phyloP scores from a whole-genome alignment of 2,329 filamentous ascomycete species.

The Calonectria hawksworthii region DNA sequence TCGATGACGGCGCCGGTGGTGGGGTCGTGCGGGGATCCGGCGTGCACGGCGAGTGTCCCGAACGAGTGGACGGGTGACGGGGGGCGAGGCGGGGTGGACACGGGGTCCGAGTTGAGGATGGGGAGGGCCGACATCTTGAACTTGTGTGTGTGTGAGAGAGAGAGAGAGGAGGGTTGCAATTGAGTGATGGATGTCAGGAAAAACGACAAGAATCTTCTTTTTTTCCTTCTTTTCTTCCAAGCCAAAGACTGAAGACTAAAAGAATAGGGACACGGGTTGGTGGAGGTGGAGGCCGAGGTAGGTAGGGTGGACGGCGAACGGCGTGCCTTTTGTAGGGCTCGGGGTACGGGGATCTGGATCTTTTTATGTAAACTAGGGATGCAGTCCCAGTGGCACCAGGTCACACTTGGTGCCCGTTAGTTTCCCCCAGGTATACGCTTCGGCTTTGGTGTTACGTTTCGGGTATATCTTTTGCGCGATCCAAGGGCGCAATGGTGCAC shows the following conservation, averaged over 20 bases:
- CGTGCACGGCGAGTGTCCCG: conserved; percentile 95
- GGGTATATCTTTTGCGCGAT: conserved; percentile 42
- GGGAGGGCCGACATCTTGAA: conserved; percentile 37
- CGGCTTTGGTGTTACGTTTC: conserved; percentile 15
- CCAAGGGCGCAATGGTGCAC: conserved; percentile 27
- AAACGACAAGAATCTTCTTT: not conserved
- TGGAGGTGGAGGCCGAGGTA: conserved; percentile 30
- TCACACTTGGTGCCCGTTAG: conserved; percentile 23
- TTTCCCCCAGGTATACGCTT: conserved; percentile 2
- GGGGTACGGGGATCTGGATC: conserved; percentile 35
- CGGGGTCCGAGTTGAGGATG: conserved; percentile 61
- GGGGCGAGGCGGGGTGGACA: conserved; percentile 81
- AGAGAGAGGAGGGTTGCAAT: not conserved
- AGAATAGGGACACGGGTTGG: conserved; percentile 4
- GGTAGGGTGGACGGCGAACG: not conserved
- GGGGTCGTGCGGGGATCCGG: conserved; percentile 91
- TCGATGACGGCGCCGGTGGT: conserved; percentile 96
- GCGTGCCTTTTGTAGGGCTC: conserved; percentile 26
- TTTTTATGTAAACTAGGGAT: conserved; percentile 38
- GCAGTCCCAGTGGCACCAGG: conserved; percentile 30
- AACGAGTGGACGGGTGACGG: conserved; percentile 83
- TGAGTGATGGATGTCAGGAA: not conserved
- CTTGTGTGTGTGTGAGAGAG: not conserved
- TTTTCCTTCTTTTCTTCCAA: not conserved
- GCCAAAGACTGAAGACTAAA: conserved; percentile 3